Evolutionary conservation across 805 yeast species (phyloP), one percentile per base, ranked within the genome.

Genomic region (Candida montana): DNA sequence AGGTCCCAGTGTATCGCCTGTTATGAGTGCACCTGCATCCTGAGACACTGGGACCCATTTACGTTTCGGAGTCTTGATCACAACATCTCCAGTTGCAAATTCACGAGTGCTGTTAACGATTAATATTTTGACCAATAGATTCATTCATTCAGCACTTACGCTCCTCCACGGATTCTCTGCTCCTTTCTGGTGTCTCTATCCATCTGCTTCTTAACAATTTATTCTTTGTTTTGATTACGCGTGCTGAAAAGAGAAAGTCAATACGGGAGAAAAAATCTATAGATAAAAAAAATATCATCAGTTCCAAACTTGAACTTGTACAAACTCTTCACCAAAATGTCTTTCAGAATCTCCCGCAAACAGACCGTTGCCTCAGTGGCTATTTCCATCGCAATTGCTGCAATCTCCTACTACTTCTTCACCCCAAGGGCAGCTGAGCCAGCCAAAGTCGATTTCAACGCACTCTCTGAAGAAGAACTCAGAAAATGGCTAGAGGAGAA

Each of bases 21-120:
- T 51, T 24, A 49, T 49, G 16, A 48, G 29, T 4, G 57, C 52
- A 19, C 52, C 55, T n/a, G 48, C 24, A 26, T 51, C 54, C 13
- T 37, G 28, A 1, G 49, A 46, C 6, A 47, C 48, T 1, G 53
- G 51, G 17, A 41, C 16, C 50, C 51, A 42, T 28, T 32, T 31
- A 5, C 40, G 24, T 30, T 42, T 39, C 17, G 52, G 52, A 5
- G 51, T 37, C 24, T 38, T 41, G n/a, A 48, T 41, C 4, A 39
- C 31, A 10, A 50, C 33, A 16, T 39, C 45, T 7, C 36, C 50
- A 6, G 45, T 41, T 5, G 44, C 34, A 18, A 46, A 37, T 16
- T 45, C 39, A 19, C 51, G 39, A 11, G 26, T 38, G 7, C 48
- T 45, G 34, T 18, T 20, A 4, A 13, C 6, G 11, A 6, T n/a